These are phyloP conservation scores for Dactylis glomerata DNA, from an alignment of 176 grass and related monocot species.

Conservation along the genomic window DNA sequence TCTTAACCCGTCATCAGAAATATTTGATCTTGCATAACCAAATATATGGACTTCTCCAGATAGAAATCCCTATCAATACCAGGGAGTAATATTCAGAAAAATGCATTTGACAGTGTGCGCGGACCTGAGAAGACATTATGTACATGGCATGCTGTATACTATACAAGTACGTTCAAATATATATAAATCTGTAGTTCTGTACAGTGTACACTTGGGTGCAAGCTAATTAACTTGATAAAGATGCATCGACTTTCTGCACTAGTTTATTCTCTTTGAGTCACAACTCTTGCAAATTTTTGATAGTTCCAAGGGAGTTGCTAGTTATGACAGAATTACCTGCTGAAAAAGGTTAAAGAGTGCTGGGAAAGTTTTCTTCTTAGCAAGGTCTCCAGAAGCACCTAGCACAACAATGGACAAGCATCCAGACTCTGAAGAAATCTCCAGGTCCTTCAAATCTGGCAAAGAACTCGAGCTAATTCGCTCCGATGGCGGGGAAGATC, in stretches of 20 bases:
- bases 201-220: not conserved
- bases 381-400: slow-evolving; percentile 96
- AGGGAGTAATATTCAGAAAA: slow-evolving; percentile 17
- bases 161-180: not conserved
- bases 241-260: slow-evolving; percentile 4
- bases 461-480: slow-evolving; percentile 48
- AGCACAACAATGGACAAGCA: slow-evolving; percentile 90
- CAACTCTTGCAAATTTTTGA: not conserved
- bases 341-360: slow-evolving; percentile 84
- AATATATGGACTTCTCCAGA: slow-evolving; percentile 79
- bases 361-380: slow-evolving; percentile 99
- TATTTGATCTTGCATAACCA: slow-evolving; percentile 89
- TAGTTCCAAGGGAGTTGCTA: not conserved
- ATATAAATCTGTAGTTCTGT: not conserved
- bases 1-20: slow-evolving; percentile 89
- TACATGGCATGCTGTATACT: not conserved
- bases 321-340: slow-evolving; percentile 54
- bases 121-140: slow-evolving; percentile 23
- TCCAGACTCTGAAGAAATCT: slow-evolving; percentile 48
- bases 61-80: slow-evolving; percentile 64
- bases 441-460: slow-evolving; percentile 43
- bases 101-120: not conserved
- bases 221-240: not conserved
- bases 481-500: slow-evolving; percentile 48
- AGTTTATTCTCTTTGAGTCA: slow-evolving; percentile 7